Evolutionary conservation across 306 rosid species (phyloP).

Genomic region (Ormosia emarginata): DNA sequence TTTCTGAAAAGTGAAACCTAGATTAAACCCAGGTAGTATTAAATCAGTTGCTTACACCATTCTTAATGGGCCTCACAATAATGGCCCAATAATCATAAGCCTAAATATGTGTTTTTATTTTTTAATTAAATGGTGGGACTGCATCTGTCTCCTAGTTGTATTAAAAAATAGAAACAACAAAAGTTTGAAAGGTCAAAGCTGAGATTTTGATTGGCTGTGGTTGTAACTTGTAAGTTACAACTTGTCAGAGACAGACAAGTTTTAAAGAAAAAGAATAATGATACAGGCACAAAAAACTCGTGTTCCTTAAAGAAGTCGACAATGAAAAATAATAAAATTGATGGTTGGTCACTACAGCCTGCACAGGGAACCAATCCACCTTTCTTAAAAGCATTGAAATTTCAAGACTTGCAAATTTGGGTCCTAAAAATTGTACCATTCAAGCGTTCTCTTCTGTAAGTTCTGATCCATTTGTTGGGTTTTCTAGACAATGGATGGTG

Average conservation of each 20-base stretch:
- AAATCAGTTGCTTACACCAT: too few species aligned
- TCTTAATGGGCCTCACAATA: too few species aligned
- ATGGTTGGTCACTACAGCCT: background rate
- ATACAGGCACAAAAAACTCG: conserved; percentile 24
- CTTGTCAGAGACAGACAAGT: background rate
- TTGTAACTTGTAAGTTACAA: too few species aligned
- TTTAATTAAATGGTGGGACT: too few species aligned
- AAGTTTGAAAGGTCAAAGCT: too few species aligned
- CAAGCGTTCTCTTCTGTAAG: background rate
- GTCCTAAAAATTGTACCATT: background rate
- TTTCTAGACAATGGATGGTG: conserved; percentile 20
- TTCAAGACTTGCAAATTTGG: background rate
- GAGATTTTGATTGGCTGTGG: too few species aligned
- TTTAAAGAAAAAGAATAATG: background rate
- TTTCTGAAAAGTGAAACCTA: too few species aligned
- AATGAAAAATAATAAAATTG: background rate
- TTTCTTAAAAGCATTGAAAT: background rate
- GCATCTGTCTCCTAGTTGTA: too few species aligned
- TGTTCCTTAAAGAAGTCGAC: conserved; percentile 11
- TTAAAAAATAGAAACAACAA: too few species aligned
- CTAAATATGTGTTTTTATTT: too few species aligned
- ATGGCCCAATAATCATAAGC: too few species aligned
- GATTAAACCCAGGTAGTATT: too few species aligned
- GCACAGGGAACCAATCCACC: background rate
- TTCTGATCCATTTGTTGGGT: background rate